Percentiles rank a stretch among this genome's conserved stretches.
These are phyloP conservation scores for Nelumbo lutea DNA, from an alignment of 164 flowering plant species.

Conservation along the genomic window DNA sequence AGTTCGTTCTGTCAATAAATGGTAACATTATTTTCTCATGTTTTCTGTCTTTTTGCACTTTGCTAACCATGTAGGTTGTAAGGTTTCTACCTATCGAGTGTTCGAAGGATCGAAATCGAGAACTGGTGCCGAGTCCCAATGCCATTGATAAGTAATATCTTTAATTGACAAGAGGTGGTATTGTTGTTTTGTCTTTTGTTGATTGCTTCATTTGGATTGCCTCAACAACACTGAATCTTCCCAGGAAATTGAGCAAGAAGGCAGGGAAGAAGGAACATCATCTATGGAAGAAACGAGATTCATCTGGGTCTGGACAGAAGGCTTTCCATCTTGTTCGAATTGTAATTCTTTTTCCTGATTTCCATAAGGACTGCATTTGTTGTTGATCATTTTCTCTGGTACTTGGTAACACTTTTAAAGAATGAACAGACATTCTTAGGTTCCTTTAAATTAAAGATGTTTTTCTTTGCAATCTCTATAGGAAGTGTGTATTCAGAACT, in stretches of 20 bases:
- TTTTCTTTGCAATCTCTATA: background rate
- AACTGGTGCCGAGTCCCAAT: background rate
- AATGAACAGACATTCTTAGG: background rate
- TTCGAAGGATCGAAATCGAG: background rate
- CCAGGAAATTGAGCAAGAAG: constrained; percentile 28
- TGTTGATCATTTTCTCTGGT: background rate
- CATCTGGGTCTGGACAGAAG: constrained; percentile 80
- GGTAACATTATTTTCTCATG: background rate
- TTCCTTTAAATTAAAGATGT: background rate
- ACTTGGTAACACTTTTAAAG: background rate
- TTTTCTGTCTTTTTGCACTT: background rate
- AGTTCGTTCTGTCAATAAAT: background rate
- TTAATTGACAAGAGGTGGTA: background rate
- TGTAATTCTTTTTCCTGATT: constrained; percentile 34
- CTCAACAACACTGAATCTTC: background rate
- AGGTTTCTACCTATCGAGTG: background rate
- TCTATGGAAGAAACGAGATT: constrained; percentile 81
- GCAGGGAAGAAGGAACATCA: constrained; percentile 57
- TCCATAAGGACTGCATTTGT: background rate
- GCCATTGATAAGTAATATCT: constrained; percentile 6
- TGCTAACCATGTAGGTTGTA: constrained; percentile 2
- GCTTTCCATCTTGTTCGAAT: constrained; percentile 70
- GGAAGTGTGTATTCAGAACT: background rate
- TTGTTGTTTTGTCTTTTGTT: background rate
- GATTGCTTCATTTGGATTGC: background rate